phyloP scores from a whole-genome alignment of 2,329 filamentous ascomycete species.

The Alternaria ventricosa region DNA sequence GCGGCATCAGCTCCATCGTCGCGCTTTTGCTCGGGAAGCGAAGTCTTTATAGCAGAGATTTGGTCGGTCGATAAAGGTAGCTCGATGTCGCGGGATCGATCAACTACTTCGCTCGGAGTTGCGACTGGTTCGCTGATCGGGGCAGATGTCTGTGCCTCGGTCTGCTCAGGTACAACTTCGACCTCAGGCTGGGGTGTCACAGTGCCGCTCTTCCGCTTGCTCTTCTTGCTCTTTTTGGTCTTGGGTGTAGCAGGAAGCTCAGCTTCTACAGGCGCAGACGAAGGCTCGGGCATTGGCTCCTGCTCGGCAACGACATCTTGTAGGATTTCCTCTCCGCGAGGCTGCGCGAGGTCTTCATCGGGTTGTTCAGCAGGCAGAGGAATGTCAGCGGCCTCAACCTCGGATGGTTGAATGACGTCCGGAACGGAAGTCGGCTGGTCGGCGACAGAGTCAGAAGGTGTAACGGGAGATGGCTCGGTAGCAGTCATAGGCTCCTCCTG shows the following conservation, averaged over 20 bases:
- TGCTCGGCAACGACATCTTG: neutral
- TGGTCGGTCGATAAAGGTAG: neutral
- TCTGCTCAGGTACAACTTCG: constrained; percentile 3
- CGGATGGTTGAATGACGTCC: neutral
- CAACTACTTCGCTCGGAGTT: neutral
- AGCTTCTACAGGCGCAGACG: neutral
- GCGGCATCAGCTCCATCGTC: constrained; percentile 2
- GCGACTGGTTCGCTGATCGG: neutral
- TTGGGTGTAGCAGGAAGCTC: neutral
- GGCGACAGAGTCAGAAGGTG: neutral
- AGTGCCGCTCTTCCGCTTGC: constrained; percentile 6
- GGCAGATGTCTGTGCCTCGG: neutral
- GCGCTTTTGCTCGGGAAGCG: neutral
- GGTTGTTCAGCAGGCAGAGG: neutral
- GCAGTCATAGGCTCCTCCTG: constrained; percentile 2
- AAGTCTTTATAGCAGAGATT: neutral
- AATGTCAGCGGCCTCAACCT: neutral
- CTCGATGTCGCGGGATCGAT: neutral
- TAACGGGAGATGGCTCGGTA: neutral
- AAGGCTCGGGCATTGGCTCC: neutral
- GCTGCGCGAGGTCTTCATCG: constrained; percentile 1
- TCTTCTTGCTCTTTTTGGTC: constrained; percentile 13
- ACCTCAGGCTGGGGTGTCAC: constrained; percentile 1
- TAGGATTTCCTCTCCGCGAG: neutral
- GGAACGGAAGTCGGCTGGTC: neutral